A percentile compares a stretch with the other conserved stretches of the same genome.
Conservation (phyloP, 139 green algal genomes). For the Chlorella sp. region DNA sequence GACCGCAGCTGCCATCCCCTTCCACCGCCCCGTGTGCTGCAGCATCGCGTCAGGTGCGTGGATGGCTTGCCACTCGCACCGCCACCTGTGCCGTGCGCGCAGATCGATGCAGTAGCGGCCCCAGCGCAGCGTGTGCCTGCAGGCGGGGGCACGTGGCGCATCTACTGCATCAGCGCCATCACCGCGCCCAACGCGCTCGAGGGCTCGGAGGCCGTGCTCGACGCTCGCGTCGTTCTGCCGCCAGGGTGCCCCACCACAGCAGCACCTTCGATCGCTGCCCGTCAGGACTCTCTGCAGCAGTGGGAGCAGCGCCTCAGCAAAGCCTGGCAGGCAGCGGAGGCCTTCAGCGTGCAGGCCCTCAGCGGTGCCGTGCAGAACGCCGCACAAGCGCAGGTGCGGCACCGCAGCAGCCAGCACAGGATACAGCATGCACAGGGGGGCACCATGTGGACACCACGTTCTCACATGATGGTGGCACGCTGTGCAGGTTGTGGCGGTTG, state of each 20-base stretch:
- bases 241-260: not conserved
- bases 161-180: constrained; percentile 5
- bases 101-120: not conserved
- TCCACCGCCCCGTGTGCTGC: constrained; percentile 18
- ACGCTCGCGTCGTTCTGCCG: not conserved
- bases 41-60: constrained; percentile 2
- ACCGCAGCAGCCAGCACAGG: not conserved
- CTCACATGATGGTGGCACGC: not conserved
- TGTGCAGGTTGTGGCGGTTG: not conserved
- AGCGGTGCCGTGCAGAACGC: not conserved
- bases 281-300: not conserved
- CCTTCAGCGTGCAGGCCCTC: not conserved
- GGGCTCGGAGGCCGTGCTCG: not conserved
- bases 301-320: too few species aligned
- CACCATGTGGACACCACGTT: not conserved
- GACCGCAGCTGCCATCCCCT: constrained; percentile 4
- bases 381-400: not conserved
- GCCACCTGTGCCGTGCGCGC: not conserved
- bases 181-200: not conserved
- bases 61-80: not conserved
- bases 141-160: not conserved
- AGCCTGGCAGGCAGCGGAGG: not conserved
- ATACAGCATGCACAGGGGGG: not conserved
- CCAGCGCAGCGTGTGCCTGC: not conserved
- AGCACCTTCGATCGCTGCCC: too few species aligned